Evolutionary conservation across 2,329 filamentous ascomycete species (phyloP).

Genomic region (Alternaria gansuensis): DNA sequence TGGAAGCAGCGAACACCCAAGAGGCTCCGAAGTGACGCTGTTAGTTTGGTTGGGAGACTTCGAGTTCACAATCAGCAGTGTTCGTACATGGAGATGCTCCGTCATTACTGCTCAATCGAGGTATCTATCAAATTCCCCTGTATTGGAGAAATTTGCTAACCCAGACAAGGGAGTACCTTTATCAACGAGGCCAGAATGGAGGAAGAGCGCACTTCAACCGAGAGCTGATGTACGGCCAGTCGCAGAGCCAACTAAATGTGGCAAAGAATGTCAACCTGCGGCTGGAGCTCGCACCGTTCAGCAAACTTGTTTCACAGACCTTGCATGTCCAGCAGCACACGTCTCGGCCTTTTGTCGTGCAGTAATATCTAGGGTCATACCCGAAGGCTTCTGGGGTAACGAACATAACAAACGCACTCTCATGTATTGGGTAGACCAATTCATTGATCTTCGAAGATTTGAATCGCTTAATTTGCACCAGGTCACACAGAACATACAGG

Average conservation of each 20-base stretch:
- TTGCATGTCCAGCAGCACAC: slow-evolving; percentile 71
- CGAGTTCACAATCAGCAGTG: slow-evolving; percentile 77
- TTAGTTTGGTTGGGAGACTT: slow-evolving; percentile 70
- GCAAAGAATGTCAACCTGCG: slow-evolving; percentile 10
- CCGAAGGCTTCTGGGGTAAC: slow-evolving; percentile 76
- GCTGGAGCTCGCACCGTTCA: slow-evolving; percentile 25
- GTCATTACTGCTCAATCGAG: slow-evolving; percentile 78
- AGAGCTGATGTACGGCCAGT: slow-evolving; percentile 18
- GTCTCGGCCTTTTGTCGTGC: slow-evolving; percentile 90
- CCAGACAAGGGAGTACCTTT: slow-evolving; percentile 34
- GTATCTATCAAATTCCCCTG: slow-evolving; percentile 16
- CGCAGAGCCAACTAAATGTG: slow-evolving; percentile 14
- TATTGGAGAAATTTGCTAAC: slow-evolving; percentile 24
- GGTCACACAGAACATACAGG: slow-evolving; percentile 77
- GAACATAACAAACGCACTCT: slow-evolving; percentile 71
- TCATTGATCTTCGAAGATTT: slow-evolving; percentile 79
- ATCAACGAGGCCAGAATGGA: slow-evolving; percentile 41
- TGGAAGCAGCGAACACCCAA: slow-evolving; percentile 63
- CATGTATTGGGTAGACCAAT: slow-evolving; percentile 75
- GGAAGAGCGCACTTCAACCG: slow-evolving; percentile 34
- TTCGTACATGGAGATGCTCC: slow-evolving; percentile 79
- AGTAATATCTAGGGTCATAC: slow-evolving; percentile 75
- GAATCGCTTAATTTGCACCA: slow-evolving; percentile 84
- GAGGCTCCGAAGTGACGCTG: slow-evolving; percentile 70
- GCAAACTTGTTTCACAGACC: slow-evolving; percentile 63